These are phyloP conservation scores for Rhizophagus prolifer DNA, from an alignment of 192 early-diverging fungal genomes.

Conservation along the genomic window DNA sequence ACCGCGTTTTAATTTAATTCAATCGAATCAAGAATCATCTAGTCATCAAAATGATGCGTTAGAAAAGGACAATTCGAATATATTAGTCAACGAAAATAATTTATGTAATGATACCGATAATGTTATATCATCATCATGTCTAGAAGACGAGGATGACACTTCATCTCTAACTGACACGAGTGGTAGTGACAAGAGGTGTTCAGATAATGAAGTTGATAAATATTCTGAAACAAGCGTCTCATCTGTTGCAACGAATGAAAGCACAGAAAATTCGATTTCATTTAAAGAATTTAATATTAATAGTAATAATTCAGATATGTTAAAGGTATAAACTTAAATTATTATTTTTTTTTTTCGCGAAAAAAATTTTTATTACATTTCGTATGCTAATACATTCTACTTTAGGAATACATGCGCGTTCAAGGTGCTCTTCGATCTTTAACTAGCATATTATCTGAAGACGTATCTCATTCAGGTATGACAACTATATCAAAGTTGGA, in stretches of 20 bases:
- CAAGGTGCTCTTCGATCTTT: conserved; percentile 39
- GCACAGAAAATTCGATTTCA: not conserved
- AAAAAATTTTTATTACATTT: too few species aligned
- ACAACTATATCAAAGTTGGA: conserved; percentile 39
- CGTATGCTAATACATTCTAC: too few species aligned
- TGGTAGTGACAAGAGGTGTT: not conserved
- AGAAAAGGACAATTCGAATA: not conserved
- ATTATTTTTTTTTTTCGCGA: not conserved
- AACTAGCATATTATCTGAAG: conserved; percentile 33
- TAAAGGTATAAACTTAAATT: not conserved
- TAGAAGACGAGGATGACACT: not conserved
- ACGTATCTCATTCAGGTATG: conserved; percentile 26
- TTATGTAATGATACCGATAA: not conserved
- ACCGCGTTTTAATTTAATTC: not conserved
- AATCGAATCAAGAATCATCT: not conserved
- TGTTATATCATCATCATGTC: not conserved
- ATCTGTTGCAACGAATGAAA: not conserved
- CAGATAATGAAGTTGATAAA: not conserved
- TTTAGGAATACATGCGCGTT: conserved; percentile 41
- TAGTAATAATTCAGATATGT: conserved; percentile 5
- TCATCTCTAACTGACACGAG: not conserved
- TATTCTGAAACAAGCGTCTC: not conserved
- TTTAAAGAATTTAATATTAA: not conserved
- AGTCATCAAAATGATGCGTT: not conserved
- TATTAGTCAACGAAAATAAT: not conserved